Evolutionary conservation across 805 yeast species (phyloP).

Genomic region (Saturnispora zaruensis): DNA sequence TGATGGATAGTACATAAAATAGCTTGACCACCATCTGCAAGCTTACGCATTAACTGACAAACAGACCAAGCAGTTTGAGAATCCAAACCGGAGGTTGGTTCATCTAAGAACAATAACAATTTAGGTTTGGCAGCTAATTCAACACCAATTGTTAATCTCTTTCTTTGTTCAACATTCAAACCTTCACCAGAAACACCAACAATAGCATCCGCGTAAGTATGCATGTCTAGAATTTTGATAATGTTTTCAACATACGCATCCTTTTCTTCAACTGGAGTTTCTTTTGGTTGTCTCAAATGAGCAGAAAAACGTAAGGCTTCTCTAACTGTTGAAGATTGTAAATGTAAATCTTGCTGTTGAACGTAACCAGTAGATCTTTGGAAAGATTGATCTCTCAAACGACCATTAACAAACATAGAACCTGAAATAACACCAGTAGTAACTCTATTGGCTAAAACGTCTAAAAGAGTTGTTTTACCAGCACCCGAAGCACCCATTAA

Average conservation of each 20-base stretch:
- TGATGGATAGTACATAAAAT: constrained; percentile 71
- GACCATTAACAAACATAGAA: constrained; percentile 49
- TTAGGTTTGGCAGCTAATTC: constrained; percentile 50
- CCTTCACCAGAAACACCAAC: constrained; percentile 44
- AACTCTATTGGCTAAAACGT: constrained; percentile 44
- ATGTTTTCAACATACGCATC: constrained; percentile 44
- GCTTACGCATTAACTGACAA: constrained; percentile 42
- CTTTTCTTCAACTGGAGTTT: constrained; percentile 36
- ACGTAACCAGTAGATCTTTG: constrained; percentile 51
- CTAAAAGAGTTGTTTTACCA: constrained; percentile 50
- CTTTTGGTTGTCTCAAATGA: constrained; percentile 36
- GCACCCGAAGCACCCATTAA: constrained; percentile 61
- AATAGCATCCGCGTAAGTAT: constrained; percentile 46
- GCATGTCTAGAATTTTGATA: constrained; percentile 43
- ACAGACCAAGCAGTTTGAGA: constrained; percentile 56
- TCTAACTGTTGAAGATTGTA: constrained; percentile 43
- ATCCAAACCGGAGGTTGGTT: constrained; percentile 54
- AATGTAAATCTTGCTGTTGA: constrained; percentile 52
- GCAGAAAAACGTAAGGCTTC: constrained; percentile 49
- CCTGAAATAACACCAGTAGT: constrained; percentile 52
- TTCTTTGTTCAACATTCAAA: constrained; percentile 47
- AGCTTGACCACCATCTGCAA: constrained; percentile 46
- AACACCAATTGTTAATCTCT: constrained; percentile 48
- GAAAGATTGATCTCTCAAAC: constrained; percentile 39
- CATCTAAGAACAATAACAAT: constrained; percentile 46